Base-by-base conservation (phyloP, 1,139 yeast genomes). In the Ogataea hybrid region DNA sequence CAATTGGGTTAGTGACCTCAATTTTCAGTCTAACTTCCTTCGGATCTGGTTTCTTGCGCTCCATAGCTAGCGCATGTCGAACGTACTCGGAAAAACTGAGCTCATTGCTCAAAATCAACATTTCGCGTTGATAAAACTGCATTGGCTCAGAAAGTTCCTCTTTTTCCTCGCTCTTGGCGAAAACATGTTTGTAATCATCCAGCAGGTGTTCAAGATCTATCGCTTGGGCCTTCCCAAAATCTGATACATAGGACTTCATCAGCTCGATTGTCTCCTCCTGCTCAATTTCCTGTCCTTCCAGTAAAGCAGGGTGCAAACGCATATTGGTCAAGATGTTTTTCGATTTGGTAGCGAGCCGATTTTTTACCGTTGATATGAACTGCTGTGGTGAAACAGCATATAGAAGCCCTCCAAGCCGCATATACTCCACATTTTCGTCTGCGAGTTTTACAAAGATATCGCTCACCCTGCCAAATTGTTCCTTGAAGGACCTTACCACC, bases 71-170 rank as follows among this genome's bases (percentile, higher is more conserved):
- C 44, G 23, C 50, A 53, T 29, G 70, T 57, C 28, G 61, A 65
- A 79, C 61, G 56, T 77, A 81, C 41, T 73, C 69, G 8, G 78
- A 67, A 56, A 83, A 82, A 39, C 81, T 84, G 35, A 81, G 65
- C 56, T 83, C 90, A 55, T 82, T 83, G 43, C 73, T 72, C 45
- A 74, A 58, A 30, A 83, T 65, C 39, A 82, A 59, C 23, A 82
- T 63, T 50, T 83, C 85, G 44, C 89, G 63, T 43, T 75, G 77
- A 51, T 75, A 80, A 50, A 69, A 77, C 33, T 70, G 70, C 11
- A 72, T 39, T 9, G 45, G 30, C 3, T 44, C 39, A 4, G 40
- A 42, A 9, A 30, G 22, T 6, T 18, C 15, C 25, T 39, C 38
- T n/a, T 29, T 29, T 9, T 33, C 42, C 10, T 44, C 48, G 12